phyloP scores from a whole-genome alignment of 495 filamentous ascomycete species.

The Pyrenopolyporus hunteri region DNA sequence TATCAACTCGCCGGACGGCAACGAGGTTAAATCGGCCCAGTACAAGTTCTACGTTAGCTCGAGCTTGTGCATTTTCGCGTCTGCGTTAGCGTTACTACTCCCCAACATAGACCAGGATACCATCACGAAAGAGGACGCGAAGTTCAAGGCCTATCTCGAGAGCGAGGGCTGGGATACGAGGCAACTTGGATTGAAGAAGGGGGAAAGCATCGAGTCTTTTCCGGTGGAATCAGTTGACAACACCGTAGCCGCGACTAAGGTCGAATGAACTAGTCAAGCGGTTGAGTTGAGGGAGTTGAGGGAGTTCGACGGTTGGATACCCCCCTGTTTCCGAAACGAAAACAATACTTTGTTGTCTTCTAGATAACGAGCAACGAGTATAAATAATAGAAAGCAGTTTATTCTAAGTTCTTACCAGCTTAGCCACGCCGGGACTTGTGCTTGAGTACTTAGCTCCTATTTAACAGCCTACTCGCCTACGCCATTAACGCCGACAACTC shows the following conservation, averaged over 20 bases:
- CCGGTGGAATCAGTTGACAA: conserved; percentile 20
- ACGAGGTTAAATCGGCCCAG: conserved; percentile 51
- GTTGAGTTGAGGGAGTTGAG: not conserved
- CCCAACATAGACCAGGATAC: conserved; percentile 77
- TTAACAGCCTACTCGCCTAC: not conserved
- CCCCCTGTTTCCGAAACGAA: not conserved
- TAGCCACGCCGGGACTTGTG: not conserved
- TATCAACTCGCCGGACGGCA: conserved; percentile 69
- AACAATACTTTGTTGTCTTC: not conserved
- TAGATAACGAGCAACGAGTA: conserved; percentile 10
- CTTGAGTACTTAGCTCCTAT: not conserved
- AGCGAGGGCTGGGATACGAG: conserved; percentile 72
- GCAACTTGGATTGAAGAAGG: conserved; percentile 64
- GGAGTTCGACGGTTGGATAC: too few relatives aligned
- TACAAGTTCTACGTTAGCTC: conserved; percentile 83
- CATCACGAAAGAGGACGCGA: conserved; percentile 70
- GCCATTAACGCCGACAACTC: not conserved
- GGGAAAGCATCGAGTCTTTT: conserved; percentile 39
- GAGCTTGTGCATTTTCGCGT: conserved; percentile 67
- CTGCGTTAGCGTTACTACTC: conserved; percentile 62
- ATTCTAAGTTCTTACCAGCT: not conserved
- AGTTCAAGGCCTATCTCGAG: conserved; percentile 72
- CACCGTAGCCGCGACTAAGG: conserved; percentile 10
- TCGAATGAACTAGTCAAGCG: not conserved
- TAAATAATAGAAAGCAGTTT: conserved; percentile 1